Conservation (phyloP, 148 eudicot species). For the Chenopodium suecicum region DNA sequence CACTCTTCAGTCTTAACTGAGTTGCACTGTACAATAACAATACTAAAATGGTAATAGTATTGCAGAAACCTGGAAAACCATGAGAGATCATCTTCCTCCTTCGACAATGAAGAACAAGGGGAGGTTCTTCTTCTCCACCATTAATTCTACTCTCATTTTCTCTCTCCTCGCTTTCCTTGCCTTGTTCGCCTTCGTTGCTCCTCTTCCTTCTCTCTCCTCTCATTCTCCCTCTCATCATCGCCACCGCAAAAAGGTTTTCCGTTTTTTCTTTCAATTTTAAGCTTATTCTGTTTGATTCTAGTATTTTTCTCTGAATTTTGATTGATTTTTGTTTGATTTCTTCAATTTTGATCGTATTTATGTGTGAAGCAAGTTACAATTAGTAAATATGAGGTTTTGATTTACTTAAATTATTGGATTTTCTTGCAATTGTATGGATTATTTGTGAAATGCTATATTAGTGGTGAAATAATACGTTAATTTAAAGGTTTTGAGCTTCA, state of each 20-base stretch:
- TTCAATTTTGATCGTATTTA: not conserved
- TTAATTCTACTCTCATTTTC: conserved; percentile 28
- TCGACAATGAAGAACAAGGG: conserved; percentile 1
- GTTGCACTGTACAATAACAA: not conserved
- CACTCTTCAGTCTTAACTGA: no score
- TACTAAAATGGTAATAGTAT: not conserved
- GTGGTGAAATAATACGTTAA: not conserved
- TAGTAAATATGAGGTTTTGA: not conserved
- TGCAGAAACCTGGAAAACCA: not conserved
- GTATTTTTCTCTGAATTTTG: not conserved
- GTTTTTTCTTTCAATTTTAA: not conserved
- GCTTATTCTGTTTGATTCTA: not conserved
- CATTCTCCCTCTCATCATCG: conserved; percentile 6
- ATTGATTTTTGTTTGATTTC: not conserved
- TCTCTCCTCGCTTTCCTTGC: conserved; percentile 41
- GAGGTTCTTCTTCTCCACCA: not conserved
- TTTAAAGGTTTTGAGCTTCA: not conserved
- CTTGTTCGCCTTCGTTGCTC: conserved; percentile 44
- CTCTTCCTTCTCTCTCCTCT: conserved; percentile 41
- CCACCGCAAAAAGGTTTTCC: conserved; percentile 36
- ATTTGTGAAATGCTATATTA: not conserved
- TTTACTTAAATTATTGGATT: not conserved
- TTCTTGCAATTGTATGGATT: not conserved
- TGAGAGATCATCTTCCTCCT: not conserved
- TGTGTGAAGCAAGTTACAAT: not conserved